Evolutionary conservation across 1,284 basidiomycete genomes (phyloP).

Genomic region (Ganoderma boninense): DNA sequence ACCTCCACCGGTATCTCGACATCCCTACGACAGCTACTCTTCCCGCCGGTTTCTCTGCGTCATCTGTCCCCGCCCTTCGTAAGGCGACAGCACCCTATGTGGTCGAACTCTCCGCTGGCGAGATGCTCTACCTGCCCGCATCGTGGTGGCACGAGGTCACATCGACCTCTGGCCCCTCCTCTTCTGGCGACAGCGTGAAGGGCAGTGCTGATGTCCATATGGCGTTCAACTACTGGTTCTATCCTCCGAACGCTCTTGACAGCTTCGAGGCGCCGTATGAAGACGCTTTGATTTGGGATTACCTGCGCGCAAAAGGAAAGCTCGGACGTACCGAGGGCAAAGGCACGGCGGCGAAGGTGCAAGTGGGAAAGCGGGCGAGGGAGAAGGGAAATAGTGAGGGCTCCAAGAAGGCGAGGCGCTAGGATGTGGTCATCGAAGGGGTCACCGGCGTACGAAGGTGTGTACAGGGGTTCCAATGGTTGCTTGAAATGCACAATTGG

Average conservation of each 20-base stretch:
- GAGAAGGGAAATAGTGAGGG: slow-evolving; percentile 12
- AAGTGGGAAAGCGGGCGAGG: slow-evolving; percentile 21
- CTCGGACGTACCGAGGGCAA: neutral
- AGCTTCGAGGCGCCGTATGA: slow-evolving; percentile 41
- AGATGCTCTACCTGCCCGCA: slow-evolving; percentile 45
- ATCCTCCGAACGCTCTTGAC: slow-evolving; percentile 41
- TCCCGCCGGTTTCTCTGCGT: slow-evolving; percentile 24
- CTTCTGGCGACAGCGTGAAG: slow-evolving; percentile 13
- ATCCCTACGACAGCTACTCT: slow-evolving; percentile 41
- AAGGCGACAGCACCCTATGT: slow-evolving; percentile 41
- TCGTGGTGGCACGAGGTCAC: slow-evolving; percentile 48
- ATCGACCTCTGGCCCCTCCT: slow-evolving; percentile 34
- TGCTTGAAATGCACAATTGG: neutral
- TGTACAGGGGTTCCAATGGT: neutral
- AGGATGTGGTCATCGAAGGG: neutral
- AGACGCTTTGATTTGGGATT: slow-evolving; percentile 41
- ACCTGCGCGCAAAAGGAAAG: slow-evolving; percentile 31
- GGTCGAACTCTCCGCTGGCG: slow-evolving; percentile 42
- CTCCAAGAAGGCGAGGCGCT: slow-evolving; percentile 27
- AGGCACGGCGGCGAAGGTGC: slow-evolving; percentile 17
- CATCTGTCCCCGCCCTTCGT: slow-evolving; percentile 34
- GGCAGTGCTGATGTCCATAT: slow-evolving; percentile 40
- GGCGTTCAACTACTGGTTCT: slow-evolving; percentile 49
- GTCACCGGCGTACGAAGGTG: slow-evolving; percentile 1
- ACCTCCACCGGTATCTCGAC: slow-evolving; percentile 40